Evolutionary conservation across 371 early-diverging fungal genomes (phyloP), one percentile per base, ranked within the genome.

Genomic region (Coemansia sp.): DNA sequence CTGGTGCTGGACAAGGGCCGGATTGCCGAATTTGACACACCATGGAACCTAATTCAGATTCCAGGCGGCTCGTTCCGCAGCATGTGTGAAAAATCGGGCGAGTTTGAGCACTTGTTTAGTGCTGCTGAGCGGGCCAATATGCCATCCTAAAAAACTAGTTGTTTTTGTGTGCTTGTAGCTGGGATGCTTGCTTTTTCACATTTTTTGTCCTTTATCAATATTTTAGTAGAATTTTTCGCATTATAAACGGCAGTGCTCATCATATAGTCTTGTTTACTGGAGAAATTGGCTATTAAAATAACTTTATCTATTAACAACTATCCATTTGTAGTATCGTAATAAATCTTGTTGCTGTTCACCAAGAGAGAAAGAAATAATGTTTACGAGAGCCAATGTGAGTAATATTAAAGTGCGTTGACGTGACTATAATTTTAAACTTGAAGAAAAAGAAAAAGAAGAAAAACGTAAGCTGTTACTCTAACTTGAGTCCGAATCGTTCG

Each of bases 1-100:
- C 66, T 96, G 48, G 93, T 95, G 0, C 78, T 97, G 64, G 92
- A 93, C 63, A 87, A 87, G 42, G 95, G 96, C 1, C 51, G 66
- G 31, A 79, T 95, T 4, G 90, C 85, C 3, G 95, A 95, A 74
- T 89, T 84, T 72, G 91, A 86, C 53, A 84, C 86, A 0, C 91
- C 91, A 0, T 82, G 80, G 69, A 77, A 69, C 10, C 70, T 91
- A 61, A 82, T 91, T 66, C 81, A 74, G 66, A 80, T 66, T 1
- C 54, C 56, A 3, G 47, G 54, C 0, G 78, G 77, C 3, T 8
- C 54, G 11, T 78, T 78, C 34, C 59, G 40, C 18, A 10, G 55
- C 29, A 75, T 75, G 75, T 75, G 75, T 45, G 73, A 75, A 50
- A 75, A 75, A 48, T 56, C 75, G 0, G 75, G 75, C 55, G 75